These are phyloP conservation scores for Alternaria brassicicola DNA, from an alignment of 2,329 filamentous ascomycete genomes.

Conservation along the genomic window DNA sequence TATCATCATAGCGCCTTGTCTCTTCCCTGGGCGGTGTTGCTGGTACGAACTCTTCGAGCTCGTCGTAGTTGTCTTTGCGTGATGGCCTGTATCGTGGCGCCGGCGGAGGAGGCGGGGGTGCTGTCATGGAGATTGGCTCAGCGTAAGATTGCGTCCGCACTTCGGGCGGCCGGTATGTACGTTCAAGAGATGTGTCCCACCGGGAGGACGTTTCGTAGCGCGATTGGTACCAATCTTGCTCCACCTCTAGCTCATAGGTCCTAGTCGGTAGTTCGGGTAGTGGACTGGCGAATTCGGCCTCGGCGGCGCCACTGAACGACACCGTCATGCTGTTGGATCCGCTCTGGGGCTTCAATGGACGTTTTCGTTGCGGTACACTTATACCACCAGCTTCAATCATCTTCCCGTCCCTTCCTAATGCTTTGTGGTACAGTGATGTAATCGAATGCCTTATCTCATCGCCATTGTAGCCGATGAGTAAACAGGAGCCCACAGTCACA, in stretches of 20 bases:
- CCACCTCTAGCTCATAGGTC: neutral
- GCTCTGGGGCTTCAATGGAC: slow-evolving; percentile 7
- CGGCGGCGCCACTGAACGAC: slow-evolving; percentile 19
- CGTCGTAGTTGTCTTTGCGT: too few species aligned
- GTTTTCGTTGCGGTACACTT: slow-evolving; percentile 35
- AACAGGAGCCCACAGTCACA: slow-evolving; percentile 30
- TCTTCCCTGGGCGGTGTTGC: too few species aligned
- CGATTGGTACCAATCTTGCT: neutral
- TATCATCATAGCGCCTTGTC: too few species aligned
- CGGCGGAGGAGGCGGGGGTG: too few species aligned
- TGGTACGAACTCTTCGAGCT: too few species aligned
- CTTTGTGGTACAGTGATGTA: slow-evolving; percentile 14
- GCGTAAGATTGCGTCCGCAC: too few species aligned
- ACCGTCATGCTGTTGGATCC: slow-evolving; percentile 20
- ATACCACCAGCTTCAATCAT: slow-evolving; percentile 25
- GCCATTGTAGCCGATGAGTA: slow-evolving; percentile 40
- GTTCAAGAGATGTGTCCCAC: too few species aligned
- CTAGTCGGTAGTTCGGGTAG: neutral
- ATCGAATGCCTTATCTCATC: slow-evolving; percentile 30
- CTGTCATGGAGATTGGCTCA: too few species aligned
- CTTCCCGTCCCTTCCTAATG: slow-evolving; percentile 27
- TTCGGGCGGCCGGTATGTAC: too few species aligned
- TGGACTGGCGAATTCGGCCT: slow-evolving; percentile 33
- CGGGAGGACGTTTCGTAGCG: neutral
- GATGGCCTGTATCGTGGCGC: too few species aligned